phyloP scores from a whole-genome alignment of 1,139 yeast genomes.

The Yamadazyma sp. region DNA sequence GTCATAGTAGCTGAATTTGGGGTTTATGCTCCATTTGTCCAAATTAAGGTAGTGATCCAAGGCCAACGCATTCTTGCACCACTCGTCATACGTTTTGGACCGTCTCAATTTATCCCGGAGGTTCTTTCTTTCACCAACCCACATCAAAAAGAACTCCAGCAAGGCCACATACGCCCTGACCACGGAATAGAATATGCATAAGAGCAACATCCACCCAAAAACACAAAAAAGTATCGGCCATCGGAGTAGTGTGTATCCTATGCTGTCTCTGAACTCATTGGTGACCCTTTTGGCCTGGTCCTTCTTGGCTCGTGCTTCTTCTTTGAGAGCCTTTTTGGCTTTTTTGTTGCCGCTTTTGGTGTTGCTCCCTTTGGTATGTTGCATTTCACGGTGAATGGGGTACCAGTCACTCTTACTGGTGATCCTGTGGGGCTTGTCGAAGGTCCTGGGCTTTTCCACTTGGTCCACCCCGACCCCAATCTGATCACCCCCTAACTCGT shows the following conservation, averaged over 20 bases:
- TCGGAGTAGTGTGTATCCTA: conserved; percentile 55
- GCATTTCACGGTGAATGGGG: conserved; percentile 36
- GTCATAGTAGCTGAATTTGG: conserved; percentile 68
- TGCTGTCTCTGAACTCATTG: conserved; percentile 47
- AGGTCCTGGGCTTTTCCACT: too few relatives aligned
- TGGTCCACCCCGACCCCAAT: conserved; percentile 1
- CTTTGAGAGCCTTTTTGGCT: conserved; percentile 6
- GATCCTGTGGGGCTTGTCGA: conserved; percentile 35
- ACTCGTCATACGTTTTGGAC: conserved; percentile 57
- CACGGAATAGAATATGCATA: conserved; percentile 50
- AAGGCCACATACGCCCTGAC: conserved; percentile 64
- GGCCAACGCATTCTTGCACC: conserved; percentile 57
- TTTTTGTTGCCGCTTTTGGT: conserved; percentile 5
- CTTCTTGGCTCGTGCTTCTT: too few relatives aligned
- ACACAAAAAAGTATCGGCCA: conserved; percentile 64
- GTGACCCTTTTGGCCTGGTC: conserved; percentile 24
- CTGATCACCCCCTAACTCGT: conserved; percentile 6
- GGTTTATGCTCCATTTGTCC: conserved; percentile 64
- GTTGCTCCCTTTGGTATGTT: too few relatives aligned
- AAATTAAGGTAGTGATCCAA: conserved; percentile 60
- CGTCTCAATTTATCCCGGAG: conserved; percentile 51
- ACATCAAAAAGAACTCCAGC: conserved; percentile 57
- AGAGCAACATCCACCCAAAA: conserved; percentile 51
- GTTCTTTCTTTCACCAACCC: conserved; percentile 58
- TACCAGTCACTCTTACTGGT: conserved; percentile 70